Percentiles rank a stretch among this genome's conserved stretches.
Evolutionary conservation across 306 rosid species (phyloP).

Genomic region (Cajanus cajan): DNA sequence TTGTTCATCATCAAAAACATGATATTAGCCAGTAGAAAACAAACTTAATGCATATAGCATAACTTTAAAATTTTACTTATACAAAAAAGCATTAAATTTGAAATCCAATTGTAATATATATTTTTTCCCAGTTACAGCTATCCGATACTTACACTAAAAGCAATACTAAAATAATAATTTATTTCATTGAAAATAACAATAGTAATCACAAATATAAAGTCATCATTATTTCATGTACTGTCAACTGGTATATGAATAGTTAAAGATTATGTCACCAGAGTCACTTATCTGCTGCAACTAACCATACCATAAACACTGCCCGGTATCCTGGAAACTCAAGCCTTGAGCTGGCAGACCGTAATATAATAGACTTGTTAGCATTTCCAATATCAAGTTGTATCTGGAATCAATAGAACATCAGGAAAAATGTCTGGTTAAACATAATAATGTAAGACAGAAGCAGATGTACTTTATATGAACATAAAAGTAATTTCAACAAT

Average conservation of each 20-base stretch:
- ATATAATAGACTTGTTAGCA: conserved; percentile 57
- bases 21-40: too few species aligned
- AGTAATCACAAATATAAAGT: not conserved
- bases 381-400: conserved; percentile 78
- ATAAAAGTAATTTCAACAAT: not conserved
- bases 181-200: conserved; percentile 1
- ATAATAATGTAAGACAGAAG: conserved; percentile 20
- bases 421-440: conserved; percentile 8
- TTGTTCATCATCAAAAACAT: too few species aligned
- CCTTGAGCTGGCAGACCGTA: conserved; percentile 70
- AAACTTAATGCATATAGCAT: too few species aligned
- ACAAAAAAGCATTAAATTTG: too few species aligned
- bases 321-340: conserved; percentile 76
- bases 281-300: conserved; percentile 7
- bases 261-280: conserved; percentile 1
- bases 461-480: conserved; percentile 23
- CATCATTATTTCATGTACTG: not conserved
- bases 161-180: too few species aligned
- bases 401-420: conserved; percentile 47
- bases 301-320: conserved; percentile 74
- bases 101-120: too few species aligned
- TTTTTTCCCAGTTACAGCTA: too few species aligned
- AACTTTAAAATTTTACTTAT: too few species aligned
- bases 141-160: too few species aligned
- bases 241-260: conserved; percentile 1